Conservation (phyloP, 805 yeast genomes). For the Wilhelminamyces savonicus region DNA sequence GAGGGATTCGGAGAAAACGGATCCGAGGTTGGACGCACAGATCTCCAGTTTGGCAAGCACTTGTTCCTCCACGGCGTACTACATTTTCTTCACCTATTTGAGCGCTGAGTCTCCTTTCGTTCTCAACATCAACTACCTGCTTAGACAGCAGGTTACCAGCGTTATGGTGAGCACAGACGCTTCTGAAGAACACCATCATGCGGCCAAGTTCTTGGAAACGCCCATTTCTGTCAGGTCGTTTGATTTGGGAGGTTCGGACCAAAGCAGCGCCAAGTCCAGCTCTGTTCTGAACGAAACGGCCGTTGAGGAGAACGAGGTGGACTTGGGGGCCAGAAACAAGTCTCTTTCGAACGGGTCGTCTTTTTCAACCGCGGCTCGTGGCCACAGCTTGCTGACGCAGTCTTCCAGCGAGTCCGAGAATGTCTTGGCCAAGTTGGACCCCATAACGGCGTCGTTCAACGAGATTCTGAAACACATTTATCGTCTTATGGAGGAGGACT, state of each 20-base stretch:
- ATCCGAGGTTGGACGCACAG: conserved; percentile 3
- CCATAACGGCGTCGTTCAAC: conserved; percentile 32
- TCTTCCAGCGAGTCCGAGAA: no score
- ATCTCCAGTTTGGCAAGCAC: conserved; percentile 35
- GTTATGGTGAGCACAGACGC: conserved; percentile 28
- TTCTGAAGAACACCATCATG: no score
- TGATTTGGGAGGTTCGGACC: no score
- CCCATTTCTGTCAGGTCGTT: no score
- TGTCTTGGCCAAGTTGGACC: conserved; percentile 9
- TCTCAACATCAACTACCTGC: conserved; percentile 56
- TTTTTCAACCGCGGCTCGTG: no score
- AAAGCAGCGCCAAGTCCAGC: no score
- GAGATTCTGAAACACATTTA: conserved; percentile 45
- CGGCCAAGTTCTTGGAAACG: no score
- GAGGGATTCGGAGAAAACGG: conserved; percentile 12
- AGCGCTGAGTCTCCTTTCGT: conserved; percentile 62
- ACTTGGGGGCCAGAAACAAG: no score
- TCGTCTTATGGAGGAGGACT: conserved; percentile 63
- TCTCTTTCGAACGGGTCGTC: no score
- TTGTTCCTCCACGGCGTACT: conserved; percentile 56
- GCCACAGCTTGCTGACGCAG: no score
- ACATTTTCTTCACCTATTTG: conserved; percentile 60
- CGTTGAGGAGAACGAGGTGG: no score
- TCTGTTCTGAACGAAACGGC: no score
- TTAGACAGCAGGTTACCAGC: conserved; percentile 38